These are phyloP conservation scores for Vanrija humicola DNA, from an alignment of 1,284 basidiomycete species.

Conservation along the genomic window DNA sequence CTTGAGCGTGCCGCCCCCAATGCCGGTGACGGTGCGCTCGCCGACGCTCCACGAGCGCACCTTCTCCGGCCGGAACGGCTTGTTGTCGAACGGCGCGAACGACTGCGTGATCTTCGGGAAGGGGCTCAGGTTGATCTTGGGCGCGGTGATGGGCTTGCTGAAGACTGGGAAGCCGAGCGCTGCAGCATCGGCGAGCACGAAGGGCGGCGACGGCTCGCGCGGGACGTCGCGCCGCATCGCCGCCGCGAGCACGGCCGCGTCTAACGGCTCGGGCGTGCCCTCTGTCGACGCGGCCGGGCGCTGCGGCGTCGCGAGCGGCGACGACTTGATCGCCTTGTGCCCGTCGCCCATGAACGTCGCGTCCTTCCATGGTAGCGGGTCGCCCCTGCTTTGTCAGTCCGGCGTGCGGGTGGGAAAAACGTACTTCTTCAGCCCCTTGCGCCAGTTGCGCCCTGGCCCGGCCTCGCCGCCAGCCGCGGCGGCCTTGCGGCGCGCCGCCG, in stretches of 20 bases:
- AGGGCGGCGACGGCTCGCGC: constrained; percentile 24
- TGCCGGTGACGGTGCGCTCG: constrained; percentile 26
- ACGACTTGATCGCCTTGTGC: neutral
- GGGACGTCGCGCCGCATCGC: constrained; percentile 1
- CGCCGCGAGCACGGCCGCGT: constrained; percentile 8
- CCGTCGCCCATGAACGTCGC: constrained; percentile 12
- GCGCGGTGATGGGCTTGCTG: constrained; percentile 36
- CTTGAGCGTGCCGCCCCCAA: constrained; percentile 38
- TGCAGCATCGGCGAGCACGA: constrained; percentile 33
- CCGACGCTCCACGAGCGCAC: constrained; percentile 29
- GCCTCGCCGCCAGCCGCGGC: constrained; percentile 5
- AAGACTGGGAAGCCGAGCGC: constrained; percentile 42
- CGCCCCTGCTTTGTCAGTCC: constrained; percentile 17
- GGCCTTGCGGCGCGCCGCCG: constrained; percentile 1
- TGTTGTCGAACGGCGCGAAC: constrained; percentile 38
- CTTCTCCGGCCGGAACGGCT: constrained; percentile 37
- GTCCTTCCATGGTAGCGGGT: constrained; percentile 26
- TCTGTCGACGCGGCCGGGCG: constrained; percentile 21
- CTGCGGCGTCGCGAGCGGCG: constrained; percentile 11
- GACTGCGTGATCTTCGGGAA: constrained; percentile 42
- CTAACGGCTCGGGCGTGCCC: constrained; percentile 27
- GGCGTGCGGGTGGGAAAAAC: constrained; percentile 3
- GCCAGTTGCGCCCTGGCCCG: constrained; percentile 39
- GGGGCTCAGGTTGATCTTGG: constrained; percentile 27
- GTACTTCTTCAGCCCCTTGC: constrained; percentile 43